Percentiles rank a stretch among this genome's conserved stretches.
Conservation (phyloP, 208 protist species). For the Leishmania guyanensis region DNA sequence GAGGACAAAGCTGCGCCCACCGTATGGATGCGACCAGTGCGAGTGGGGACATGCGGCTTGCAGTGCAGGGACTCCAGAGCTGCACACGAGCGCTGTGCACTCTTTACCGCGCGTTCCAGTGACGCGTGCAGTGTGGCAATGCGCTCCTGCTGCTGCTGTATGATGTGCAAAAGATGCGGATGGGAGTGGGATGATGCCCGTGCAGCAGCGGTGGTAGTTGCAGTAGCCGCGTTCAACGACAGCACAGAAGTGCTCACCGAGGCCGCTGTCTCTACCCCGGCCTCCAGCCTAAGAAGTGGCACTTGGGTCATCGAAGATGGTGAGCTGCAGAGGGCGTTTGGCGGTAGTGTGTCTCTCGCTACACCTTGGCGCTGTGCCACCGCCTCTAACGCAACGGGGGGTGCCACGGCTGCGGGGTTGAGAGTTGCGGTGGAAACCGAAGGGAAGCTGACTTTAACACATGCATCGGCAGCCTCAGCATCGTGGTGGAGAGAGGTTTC, state of each 20-base stretch:
- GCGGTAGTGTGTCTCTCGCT: not conserved
- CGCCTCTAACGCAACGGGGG: not conserved
- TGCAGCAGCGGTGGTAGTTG: not conserved
- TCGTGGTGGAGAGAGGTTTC: no score
- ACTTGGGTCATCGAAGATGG: not conserved
- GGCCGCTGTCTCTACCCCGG: not conserved
- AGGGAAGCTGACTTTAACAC: not conserved
- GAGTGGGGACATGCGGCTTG: not conserved
- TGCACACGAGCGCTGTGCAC: not conserved
- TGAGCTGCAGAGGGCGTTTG: not conserved
- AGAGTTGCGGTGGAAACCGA: not conserved
- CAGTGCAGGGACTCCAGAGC: not conserved
- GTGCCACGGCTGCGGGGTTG: not conserved
- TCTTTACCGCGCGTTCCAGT: constrained; percentile 4
- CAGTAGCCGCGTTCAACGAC: not conserved
- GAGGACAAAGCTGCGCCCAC: not conserved
- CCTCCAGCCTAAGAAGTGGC: not conserved
- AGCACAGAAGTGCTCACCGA: not conserved
- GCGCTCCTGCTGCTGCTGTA: constrained; percentile 31
- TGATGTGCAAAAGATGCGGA: constrained; percentile 11
- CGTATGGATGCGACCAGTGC: not conserved
- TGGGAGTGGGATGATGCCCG: not conserved
- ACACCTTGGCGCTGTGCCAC: not conserved
- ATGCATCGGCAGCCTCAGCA: not conserved
- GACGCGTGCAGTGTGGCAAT: constrained; percentile 26